A percentile compares a stretch with the other conserved stretches of the same genome.
These are phyloP conservation scores for Guyanaporus albipodus DNA, from an alignment of 768 basidiomycete species.

Conservation along the genomic window DNA sequence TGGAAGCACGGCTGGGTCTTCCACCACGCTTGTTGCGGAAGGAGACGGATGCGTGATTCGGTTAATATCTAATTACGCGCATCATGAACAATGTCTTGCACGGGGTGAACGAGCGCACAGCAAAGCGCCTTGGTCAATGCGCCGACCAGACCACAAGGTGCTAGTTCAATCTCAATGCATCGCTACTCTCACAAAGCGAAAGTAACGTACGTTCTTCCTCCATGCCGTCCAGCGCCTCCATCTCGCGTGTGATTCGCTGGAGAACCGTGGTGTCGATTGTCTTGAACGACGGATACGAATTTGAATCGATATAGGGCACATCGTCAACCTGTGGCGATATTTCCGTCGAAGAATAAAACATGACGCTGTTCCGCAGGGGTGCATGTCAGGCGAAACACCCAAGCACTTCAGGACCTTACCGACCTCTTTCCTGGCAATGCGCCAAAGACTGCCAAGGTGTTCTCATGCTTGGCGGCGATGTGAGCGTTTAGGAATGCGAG, in stretches of 20 bases:
- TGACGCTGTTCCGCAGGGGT: constrained; percentile 42
- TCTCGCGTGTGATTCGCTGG: constrained; percentile 54
- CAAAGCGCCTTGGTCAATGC: constrained; percentile 92
- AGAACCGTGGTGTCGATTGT: constrained; percentile 67
- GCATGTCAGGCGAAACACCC: background rate
- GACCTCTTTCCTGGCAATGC: constrained; percentile 84
- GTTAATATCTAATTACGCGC: constrained; percentile 57
- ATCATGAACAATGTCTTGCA: background rate
- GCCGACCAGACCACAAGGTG: constrained; percentile 73
- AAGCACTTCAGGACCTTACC: constrained; percentile 7
- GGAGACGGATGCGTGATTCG: constrained; percentile 41
- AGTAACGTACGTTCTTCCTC: constrained; percentile 42
- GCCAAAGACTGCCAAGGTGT: constrained; percentile 87
- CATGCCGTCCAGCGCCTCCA: constrained; percentile 48
- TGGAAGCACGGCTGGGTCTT: constrained; percentile 32
- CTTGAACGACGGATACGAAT: constrained; percentile 82
- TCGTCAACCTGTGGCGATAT: constrained; percentile 34
- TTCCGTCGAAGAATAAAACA: constrained; percentile 73
- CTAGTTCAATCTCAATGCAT: constrained; percentile 29
- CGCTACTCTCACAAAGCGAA: background rate
- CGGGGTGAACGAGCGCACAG: constrained; percentile 44
- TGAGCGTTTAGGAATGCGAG: constrained; percentile 92
- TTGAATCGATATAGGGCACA: constrained; percentile 53
- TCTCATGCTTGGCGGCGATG: constrained; percentile 87
- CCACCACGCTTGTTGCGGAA: constrained; percentile 25